Conservation (phyloP, 768 basidiomycete species). For the Lactarius indigo region DNA sequence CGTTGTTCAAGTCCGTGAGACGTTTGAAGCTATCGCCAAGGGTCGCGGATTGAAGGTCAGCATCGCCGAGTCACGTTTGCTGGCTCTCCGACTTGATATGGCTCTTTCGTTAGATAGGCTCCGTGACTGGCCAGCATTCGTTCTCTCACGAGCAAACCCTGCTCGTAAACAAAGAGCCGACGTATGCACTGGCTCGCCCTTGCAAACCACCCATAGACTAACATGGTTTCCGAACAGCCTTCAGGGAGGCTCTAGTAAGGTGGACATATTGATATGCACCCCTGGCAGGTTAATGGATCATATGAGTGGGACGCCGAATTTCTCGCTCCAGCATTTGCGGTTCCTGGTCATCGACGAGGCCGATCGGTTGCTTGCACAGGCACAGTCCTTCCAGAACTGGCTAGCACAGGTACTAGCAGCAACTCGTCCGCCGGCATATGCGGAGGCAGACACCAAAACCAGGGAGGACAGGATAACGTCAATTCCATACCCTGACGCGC, state of each 20-base stretch:
- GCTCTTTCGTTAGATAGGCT: conserved; percentile 48
- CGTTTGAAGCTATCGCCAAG: conserved; percentile 78
- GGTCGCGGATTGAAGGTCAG: conserved; percentile 83
- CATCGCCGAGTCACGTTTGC: neutral
- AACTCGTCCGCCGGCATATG: conserved; percentile 40
- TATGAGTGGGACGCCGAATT: conserved; percentile 80
- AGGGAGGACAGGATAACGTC: neutral
- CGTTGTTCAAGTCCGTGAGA: conserved; percentile 88
- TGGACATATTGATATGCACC: conserved; percentile 94
- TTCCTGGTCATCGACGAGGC: conserved; percentile 98
- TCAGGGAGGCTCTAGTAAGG: conserved; percentile 82
- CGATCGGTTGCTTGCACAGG: conserved; percentile 89
- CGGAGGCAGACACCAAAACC: conserved; percentile 1
- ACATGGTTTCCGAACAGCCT: conserved; percentile 41
- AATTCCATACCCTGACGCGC: conserved; percentile 46
- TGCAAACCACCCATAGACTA: neutral
- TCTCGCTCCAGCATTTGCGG: conserved; percentile 91
- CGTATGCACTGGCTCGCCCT: conserved; percentile 39
- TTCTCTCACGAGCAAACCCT: conserved; percentile 89
- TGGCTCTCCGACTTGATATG: neutral
- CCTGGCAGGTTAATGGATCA: conserved; percentile 96
- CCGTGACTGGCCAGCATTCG: conserved; percentile 90
- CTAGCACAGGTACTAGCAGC: conserved; percentile 78
- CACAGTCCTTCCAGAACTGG: conserved; percentile 97
- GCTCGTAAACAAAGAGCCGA: conserved; percentile 55